A percentile compares a stretch with the other conserved stretches of the same genome.
phyloP scores from a whole-genome alignment of 352 stramenopile genomes.

The Phytophthora pseudosyringae region DNA sequence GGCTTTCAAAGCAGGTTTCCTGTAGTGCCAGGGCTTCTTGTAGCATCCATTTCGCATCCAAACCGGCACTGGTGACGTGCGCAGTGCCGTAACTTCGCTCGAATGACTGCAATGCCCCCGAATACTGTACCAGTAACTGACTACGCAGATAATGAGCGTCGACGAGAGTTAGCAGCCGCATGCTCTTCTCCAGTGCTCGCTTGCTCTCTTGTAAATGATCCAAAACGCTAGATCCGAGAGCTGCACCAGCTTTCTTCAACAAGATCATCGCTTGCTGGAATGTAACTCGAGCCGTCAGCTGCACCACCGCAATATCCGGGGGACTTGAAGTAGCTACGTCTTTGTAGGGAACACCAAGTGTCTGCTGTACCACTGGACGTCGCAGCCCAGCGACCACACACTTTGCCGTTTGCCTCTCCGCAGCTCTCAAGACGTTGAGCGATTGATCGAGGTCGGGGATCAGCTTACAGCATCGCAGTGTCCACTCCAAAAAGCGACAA shows the following conservation, averaged over 20 bases:
- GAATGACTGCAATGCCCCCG: conserved; percentile 12
- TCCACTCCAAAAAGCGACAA: conserved; percentile 42
- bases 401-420: conserved; percentile 33
- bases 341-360: conserved; percentile 2
- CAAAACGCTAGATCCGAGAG: not conserved
- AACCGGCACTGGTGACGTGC: conserved; percentile 1
- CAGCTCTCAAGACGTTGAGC: conserved; percentile 18
- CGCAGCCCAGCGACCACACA: conserved; percentile 20
- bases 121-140: conserved; percentile 29
- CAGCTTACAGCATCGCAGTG: conserved; percentile 35
- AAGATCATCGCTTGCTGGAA: conserved; percentile 39
- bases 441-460: conserved; percentile 16
- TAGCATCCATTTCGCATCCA: conserved; percentile 23
- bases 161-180: conserved; percentile 23
- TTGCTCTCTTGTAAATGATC: conserved; percentile 26
- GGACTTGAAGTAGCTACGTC: not conserved
- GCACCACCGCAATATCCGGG: conserved; percentile 28
- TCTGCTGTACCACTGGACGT: conserved; percentile 4
- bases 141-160: conserved; percentile 24
- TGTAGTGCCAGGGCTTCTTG: conserved; percentile 21
- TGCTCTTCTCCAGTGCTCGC: conserved; percentile 25
- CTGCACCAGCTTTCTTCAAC: conserved; percentile 24
- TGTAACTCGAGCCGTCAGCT: conserved; percentile 39
- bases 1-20: conserved; percentile 8
- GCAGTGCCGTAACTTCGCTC: not conserved